Conservation (phyloP, 306 rosid species). For the Lathyrus tuberosus region DNA sequence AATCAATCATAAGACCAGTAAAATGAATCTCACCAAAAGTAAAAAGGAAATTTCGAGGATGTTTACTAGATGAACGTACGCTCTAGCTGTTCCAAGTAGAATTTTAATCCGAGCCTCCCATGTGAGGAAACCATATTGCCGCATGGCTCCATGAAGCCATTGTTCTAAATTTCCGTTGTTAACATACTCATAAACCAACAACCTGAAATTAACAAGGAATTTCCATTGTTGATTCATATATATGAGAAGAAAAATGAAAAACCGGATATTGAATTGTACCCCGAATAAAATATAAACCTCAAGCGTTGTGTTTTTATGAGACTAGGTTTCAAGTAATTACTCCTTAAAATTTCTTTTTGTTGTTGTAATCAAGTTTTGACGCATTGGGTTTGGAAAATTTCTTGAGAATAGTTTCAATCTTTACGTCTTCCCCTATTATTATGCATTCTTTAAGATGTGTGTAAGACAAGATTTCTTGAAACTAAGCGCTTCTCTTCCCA, state of each 20-base stretch:
- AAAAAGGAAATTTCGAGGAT: background rate
- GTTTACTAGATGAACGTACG: constrained; percentile 51
- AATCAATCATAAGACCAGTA: constrained; percentile 32
- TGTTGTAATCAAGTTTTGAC: too few relatives aligned
- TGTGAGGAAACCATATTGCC: constrained; percentile 76
- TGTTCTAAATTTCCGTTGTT: constrained; percentile 90
- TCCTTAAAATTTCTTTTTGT: too few relatives aligned
- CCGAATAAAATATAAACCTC: constrained; percentile 22
- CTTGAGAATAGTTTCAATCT: too few relatives aligned
- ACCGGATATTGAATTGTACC: background rate
- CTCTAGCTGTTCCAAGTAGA: constrained; percentile 89
- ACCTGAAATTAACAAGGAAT: constrained; percentile 52
- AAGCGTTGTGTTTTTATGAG: too few relatives aligned
- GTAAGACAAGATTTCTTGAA: too few relatives aligned
- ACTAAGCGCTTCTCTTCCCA: too few relatives aligned
- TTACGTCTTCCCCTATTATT: too few relatives aligned
- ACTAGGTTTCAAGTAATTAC: too few relatives aligned
- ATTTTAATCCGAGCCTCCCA: constrained; percentile 95
- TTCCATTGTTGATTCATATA: background rate
- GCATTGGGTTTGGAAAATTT: too few relatives aligned
- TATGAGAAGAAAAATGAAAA: background rate
- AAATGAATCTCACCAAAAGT: constrained; percentile 24
- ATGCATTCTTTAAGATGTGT: too few relatives aligned
- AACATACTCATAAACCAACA: constrained; percentile 85
- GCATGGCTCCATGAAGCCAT: constrained; percentile 93